Conservation (phyloP, 495 filamentous ascomycete species). For the Penicillium manginii region DNA sequence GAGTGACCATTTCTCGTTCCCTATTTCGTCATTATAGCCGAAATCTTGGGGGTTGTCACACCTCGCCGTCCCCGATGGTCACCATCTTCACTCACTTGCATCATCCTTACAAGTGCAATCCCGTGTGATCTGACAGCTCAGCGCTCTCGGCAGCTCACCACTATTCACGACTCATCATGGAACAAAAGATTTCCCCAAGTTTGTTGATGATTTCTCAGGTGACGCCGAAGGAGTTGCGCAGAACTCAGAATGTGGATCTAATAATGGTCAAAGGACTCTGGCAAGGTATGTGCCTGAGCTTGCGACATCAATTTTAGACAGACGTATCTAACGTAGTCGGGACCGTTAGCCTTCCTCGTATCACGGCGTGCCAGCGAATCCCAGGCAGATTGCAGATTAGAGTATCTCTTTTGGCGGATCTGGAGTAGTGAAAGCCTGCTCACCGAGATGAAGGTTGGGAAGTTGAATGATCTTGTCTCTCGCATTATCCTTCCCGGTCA, state of each 20-base stretch:
- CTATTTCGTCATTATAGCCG: not conserved
- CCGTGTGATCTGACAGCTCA: not conserved
- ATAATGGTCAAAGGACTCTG: slow-evolving; percentile 49
- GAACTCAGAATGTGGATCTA: slow-evolving; percentile 32
- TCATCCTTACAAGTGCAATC: not conserved
- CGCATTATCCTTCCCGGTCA: slow-evolving; percentile 30
- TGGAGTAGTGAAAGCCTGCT: slow-evolving; percentile 43
- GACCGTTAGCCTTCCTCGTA: slow-evolving; percentile 43
- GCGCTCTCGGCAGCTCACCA: slow-evolving; percentile 1
- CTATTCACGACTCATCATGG: slow-evolving; percentile 24
- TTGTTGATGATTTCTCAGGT: slow-evolving; percentile 44
- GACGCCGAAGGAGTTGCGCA: slow-evolving; percentile 21
- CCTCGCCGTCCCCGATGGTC: not conserved
- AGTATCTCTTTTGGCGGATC: slow-evolving; percentile 60
- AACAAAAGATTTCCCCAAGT: slow-evolving; percentile 56
- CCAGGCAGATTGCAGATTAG: slow-evolving; percentile 47
- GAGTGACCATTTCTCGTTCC: not conserved
- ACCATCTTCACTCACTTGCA: not conserved
- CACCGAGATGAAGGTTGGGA: slow-evolving; percentile 33
- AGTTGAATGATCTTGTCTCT: slow-evolving; percentile 44
- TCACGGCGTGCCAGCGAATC: slow-evolving; percentile 39
- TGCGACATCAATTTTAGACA: not conserved
- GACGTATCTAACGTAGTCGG: slow-evolving; percentile 9
- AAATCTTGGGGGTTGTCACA: not conserved
- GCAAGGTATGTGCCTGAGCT: slow-evolving; percentile 45